phyloP scores from a whole-genome alignment of 345 rosid genomes.

The Tarenaya hassleriana region DNA sequence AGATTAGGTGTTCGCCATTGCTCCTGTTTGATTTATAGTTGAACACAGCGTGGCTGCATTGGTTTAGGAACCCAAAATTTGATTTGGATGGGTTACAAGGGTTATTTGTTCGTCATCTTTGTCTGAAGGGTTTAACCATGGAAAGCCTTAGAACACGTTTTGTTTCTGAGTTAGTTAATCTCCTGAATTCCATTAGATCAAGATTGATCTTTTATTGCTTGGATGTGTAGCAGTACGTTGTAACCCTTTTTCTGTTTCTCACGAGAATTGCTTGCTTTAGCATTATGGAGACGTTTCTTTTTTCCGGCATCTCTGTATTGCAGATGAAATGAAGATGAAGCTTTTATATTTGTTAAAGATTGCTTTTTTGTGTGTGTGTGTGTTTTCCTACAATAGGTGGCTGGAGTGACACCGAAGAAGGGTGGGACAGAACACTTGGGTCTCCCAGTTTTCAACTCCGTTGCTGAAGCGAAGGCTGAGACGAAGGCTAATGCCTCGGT shows the following conservation, averaged over 20 bases:
- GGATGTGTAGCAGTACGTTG: too few relatives aligned
- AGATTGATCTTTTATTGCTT: too few relatives aligned
- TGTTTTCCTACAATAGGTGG: slow-evolving; percentile 48
- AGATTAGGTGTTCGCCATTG: neutral
- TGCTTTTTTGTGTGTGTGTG: neutral
- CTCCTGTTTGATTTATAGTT: neutral
- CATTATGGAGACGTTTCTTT: neutral
- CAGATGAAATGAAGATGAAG: slow-evolving; percentile 6
- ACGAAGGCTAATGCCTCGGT: slow-evolving; percentile 95
- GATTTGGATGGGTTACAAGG: neutral
- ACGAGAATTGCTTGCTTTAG: too few relatives aligned
- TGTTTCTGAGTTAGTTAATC: neutral
- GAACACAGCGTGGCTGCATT: neutral
- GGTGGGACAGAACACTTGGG: slow-evolving; percentile 99
- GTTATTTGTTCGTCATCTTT: neutral
- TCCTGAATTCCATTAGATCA: neutral
- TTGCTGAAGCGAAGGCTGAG: slow-evolving; percentile 97
- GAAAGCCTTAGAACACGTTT: too few relatives aligned
- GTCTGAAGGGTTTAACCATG: too few relatives aligned
- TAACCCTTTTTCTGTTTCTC: too few relatives aligned
- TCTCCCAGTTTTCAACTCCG: slow-evolving; percentile 90
- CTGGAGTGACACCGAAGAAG: slow-evolving; percentile 98
- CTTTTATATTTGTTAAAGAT: neutral
- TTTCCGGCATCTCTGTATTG: neutral
- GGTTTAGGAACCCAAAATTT: neutral